A percentile compares a stretch with the other conserved stretches of the same genome.
Evolutionary conservation across 352 stramenopile genomes (phyloP).

Genomic region (Pythium myriotylum): DNA sequence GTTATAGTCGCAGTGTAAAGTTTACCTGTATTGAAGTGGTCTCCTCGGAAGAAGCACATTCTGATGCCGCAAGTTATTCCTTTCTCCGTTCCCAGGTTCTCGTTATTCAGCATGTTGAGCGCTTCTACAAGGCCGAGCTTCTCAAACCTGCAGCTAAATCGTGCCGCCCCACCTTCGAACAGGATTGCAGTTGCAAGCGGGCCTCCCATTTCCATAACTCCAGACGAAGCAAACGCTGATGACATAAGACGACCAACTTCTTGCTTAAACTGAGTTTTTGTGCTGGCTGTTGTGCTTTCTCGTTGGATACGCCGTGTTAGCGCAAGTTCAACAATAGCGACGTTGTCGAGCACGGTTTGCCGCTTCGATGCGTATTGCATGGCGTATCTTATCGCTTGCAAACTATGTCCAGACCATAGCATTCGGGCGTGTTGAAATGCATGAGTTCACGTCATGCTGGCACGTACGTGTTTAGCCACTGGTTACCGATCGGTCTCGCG

Average conservation of each 20-base stretch:
- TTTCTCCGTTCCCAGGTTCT: too few relatives aligned
- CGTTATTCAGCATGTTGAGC: conserved; percentile 22
- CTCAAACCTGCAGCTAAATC: conserved; percentile 30
- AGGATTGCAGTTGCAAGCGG: conserved; percentile 28
- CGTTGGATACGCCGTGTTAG: background rate
- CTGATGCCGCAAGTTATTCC: too few relatives aligned
- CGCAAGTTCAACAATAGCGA: background rate
- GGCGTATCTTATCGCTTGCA: conserved; percentile 2
- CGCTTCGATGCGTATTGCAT: background rate
- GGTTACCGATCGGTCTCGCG: conserved; percentile 21
- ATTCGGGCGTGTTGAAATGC: background rate
- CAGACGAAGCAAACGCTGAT: conserved; percentile 21
- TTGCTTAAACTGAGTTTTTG: background rate
- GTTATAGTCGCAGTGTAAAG: too few relatives aligned
- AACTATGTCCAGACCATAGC: conserved; percentile 1
- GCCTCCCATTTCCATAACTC: conserved; percentile 31
- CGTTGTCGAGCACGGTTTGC: background rate
- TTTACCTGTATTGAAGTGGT: too few relatives aligned
- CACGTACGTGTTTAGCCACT: conserved; percentile 18
- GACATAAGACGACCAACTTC: background rate
- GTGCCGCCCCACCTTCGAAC: conserved; percentile 17
- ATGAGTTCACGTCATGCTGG: background rate
- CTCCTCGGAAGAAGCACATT: too few relatives aligned
- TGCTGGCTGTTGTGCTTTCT: too few relatives aligned
- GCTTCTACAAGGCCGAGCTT: conserved; percentile 19